Evolutionary conservation across 106 monocot genomes (phyloP), one percentile per base, ranked within the genome.

Genomic region (Iris macrosiphon): DNA sequence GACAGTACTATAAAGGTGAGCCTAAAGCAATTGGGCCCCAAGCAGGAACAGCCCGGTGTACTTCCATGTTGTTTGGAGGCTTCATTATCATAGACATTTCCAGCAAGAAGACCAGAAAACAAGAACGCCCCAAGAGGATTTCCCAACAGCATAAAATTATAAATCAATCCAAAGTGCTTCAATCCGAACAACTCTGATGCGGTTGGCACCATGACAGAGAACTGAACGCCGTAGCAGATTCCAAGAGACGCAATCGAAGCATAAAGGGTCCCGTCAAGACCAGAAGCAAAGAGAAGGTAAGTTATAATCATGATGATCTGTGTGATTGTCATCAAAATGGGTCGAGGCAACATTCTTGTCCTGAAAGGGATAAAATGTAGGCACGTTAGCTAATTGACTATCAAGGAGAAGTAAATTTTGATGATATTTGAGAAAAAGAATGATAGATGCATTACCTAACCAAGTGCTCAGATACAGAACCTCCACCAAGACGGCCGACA

Each of bases 161-260:
- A 92, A 8, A 92, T 76, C 19, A 82, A 37, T 7, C 92, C 92
- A 43, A 92, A 92, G 57, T 92, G 79, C 62, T 82, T 87, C 57
- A 92, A 49, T 12, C 92, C 92, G 20, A 94, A 94, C 5, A 94
- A 70, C 45, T 94, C 93, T 0, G 93, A 94, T 16, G 73, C 81
- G 14, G 82, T 87, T 20, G 92, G 82, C 22, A 92, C 70, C 86
- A 92, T 82, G 39, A 87, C 64, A 6, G 86, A 75, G 63, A 82
- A 82, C 26, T 86, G 85, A 5, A 83, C 72, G 3, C 92, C 92
- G 34, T 79, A 92, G 57, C 93, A 94, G 20, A 84, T 65, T 43
- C 88, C 93, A 0, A 94, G 88, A 3, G 88, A 21, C 3, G 82
- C 79, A 27, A 64, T 82, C 24, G 79, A 82, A 12, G 40, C 43